These are phyloP conservation scores for Inga laurina DNA, from an alignment of 306 rosid species.

Conservation along the genomic window DNA sequence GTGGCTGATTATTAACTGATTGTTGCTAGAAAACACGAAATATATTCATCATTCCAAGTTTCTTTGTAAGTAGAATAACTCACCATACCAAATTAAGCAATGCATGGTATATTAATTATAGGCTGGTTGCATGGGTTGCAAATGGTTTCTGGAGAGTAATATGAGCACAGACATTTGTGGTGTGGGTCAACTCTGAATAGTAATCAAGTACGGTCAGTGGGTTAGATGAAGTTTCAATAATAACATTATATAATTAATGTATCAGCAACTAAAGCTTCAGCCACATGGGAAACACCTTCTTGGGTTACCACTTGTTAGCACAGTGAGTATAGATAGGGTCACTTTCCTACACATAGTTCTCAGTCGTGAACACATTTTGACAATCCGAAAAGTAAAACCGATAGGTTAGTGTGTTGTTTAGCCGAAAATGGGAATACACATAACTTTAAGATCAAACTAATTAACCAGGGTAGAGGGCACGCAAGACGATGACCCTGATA, in stretches of 20 bases:
- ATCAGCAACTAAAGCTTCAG: background rate
- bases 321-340: background rate
- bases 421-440: background rate
- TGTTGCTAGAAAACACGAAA: background rate
- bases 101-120: background rate
- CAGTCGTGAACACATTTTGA: background rate
- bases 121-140: background rate
- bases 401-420: slow-evolving; percentile 8
- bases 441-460: background rate
- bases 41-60: background rate
- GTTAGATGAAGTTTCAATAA: background rate
- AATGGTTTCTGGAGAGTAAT: background rate
- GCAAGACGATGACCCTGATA: background rate
- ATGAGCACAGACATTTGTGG: background rate
- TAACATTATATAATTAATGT: background rate
- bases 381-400: background rate
- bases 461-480: background rate
- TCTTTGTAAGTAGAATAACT: background rate
- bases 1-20: background rate
- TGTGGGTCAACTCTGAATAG: background rate
- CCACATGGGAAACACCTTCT: background rate
- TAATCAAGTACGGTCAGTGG: background rate
- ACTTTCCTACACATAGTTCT: background rate
- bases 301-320: background rate
- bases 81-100: background rate